Conservation (phyloP, 176 grass and related monocot species). For the Pharus latifolius region DNA sequence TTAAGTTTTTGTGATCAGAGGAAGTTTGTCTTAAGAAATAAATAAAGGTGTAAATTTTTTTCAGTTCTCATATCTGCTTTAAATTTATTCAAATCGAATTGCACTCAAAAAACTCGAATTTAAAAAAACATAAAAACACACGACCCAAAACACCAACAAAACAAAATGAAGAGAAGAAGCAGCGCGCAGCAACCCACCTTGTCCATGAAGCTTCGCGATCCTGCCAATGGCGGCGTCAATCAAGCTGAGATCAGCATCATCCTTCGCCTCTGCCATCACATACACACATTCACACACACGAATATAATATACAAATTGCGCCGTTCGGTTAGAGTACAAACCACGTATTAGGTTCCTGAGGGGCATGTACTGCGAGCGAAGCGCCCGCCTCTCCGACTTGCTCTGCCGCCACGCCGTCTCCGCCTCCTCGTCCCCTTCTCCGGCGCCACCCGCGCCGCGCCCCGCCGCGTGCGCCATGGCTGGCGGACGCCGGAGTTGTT, state of each 20-base stretch:
- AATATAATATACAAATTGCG: background rate
- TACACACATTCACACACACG: background rate
- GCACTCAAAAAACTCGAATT: no score
- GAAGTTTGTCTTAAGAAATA: no score
- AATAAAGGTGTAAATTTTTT: no score
- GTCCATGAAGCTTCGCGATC: conserved; percentile 18
- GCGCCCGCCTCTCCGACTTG: background rate
- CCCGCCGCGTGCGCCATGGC: background rate
- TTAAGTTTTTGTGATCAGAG: no score
- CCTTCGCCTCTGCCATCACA: conserved; percentile 4
- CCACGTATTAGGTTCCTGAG: conserved; percentile 16
- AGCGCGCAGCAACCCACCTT: background rate
- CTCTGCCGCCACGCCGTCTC: background rate
- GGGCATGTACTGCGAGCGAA: conserved; percentile 15
- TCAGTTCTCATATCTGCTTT: no score
- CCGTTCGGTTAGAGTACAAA: conserved; percentile 10
- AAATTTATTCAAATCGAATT: no score
- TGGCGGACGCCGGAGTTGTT: no score
- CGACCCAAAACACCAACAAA: background rate
- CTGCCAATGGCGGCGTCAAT: conserved; percentile 2
- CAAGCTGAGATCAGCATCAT: background rate
- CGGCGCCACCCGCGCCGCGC: background rate
- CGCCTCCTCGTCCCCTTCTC: background rate
- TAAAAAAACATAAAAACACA: no score
- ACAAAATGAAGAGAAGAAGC: background rate